Evolutionary conservation across 352 stramenopile species (phyloP).

Genomic region (Phytophthora macrochlamydospora): DNA sequence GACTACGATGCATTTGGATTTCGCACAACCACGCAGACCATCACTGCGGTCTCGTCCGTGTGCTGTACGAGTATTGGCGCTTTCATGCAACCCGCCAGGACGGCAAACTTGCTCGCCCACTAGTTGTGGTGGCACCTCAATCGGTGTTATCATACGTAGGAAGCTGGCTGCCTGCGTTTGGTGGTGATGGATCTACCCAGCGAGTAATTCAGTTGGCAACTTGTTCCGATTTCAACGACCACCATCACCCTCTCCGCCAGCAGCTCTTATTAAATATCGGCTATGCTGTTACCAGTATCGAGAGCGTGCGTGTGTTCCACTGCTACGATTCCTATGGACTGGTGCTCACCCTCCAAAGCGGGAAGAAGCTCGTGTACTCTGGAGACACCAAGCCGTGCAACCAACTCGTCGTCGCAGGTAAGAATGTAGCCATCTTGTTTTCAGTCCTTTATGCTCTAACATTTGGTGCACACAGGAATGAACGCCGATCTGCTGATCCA

Average conservation of each 20-base stretch:
- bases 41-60: slow-evolving; percentile 93
- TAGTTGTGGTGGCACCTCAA: slow-evolving; percentile 60
- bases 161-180: slow-evolving; percentile 47
- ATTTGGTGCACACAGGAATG: slow-evolving; percentile 24
- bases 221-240: slow-evolving; percentile 64
- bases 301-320: slow-evolving; percentile 78
- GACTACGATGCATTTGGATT: slow-evolving; percentile 94
- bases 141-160: slow-evolving; percentile 63
- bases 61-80: slow-evolving; percentile 76
- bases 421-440: neutral
- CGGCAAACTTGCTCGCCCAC: neutral
- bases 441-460: too few species aligned
- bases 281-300: slow-evolving; percentile 37
- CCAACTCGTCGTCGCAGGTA: slow-evolving; percentile 53
- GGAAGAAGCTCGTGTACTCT: slow-evolving; percentile 88
- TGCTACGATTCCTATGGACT: slow-evolving; percentile 84
- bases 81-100: slow-evolving; percentile 21
- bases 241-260: slow-evolving; percentile 19
- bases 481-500: slow-evolving; percentile 93
- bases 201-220: slow-evolving; percentile 45
- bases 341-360: slow-evolving; percentile 52
- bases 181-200: slow-evolving; percentile 1
- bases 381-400: slow-evolving; percentile 94
- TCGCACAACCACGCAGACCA: slow-evolving; percentile 98
- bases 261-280: slow-evolving; percentile 41